These are phyloP conservation scores for Saturnispora diversa DNA, from an alignment of 805 yeast species.

Conservation along the genomic window DNA sequence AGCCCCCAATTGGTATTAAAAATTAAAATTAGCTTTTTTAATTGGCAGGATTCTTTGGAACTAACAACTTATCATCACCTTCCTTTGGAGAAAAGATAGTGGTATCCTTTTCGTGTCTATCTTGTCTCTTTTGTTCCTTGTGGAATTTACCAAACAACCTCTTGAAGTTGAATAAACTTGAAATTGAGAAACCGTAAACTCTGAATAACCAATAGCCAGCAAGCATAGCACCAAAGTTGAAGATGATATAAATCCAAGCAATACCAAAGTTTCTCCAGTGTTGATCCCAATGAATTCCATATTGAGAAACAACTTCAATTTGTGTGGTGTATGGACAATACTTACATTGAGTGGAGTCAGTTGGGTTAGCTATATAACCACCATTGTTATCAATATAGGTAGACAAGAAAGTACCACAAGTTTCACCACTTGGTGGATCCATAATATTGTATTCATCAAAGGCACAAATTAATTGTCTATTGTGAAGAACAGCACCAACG, in stretches of 20 bases:
- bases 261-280: slow-evolving; percentile 66
- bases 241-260: slow-evolving; percentile 46
- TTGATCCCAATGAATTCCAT: slow-evolving; percentile 37
- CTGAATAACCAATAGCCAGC: slow-evolving; percentile 32
- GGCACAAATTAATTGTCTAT: slow-evolving; percentile 41
- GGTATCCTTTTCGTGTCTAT: slow-evolving; percentile 40
- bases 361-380: slow-evolving; percentile 53
- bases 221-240: slow-evolving; percentile 41
- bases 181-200: slow-evolving; percentile 31
- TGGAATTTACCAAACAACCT: slow-evolving; percentile 28
- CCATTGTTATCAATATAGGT: slow-evolving; percentile 33
- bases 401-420: slow-evolving; percentile 50
- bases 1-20: not conserved
- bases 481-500: slow-evolving; percentile 42
- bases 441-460: slow-evolving; percentile 40
- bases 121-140: slow-evolving; percentile 32
- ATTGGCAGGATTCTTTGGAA: slow-evolving; percentile 18
- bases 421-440: slow-evolving; percentile 54
- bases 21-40: slow-evolving; percentile 1
- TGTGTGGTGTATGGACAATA: slow-evolving; percentile 40
- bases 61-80: slow-evolving; percentile 32
- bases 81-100: slow-evolving; percentile 35
- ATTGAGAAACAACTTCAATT: slow-evolving; percentile 36
- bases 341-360: slow-evolving; percentile 39
- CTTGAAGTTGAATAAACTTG: slow-evolving; percentile 29